phyloP scores from a whole-genome alignment of 805 yeast genomes.

The Metschnikowia kunwiensis region DNA sequence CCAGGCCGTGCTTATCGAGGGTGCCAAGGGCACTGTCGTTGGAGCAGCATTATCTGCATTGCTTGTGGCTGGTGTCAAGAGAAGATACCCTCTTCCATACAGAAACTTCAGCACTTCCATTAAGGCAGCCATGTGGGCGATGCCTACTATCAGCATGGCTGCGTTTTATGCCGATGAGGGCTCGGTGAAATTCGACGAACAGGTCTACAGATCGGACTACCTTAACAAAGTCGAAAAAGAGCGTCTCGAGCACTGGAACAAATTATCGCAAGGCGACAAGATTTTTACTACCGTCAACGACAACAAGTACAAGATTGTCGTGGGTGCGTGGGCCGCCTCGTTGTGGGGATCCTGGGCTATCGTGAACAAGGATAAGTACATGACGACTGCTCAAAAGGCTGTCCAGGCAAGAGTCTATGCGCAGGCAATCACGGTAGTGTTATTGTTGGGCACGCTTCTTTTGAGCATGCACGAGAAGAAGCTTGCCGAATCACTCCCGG shows the following conservation, averaged over 20 bases:
- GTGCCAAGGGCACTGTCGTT: slow-evolving; percentile 52
- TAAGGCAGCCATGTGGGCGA: slow-evolving; percentile 61
- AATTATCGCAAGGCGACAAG: slow-evolving; percentile 49
- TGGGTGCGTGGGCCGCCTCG: slow-evolving; percentile 77
- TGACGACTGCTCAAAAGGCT: slow-evolving; percentile 75
- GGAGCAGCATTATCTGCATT: slow-evolving; percentile 60
- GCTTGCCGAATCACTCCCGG: slow-evolving; percentile 36
- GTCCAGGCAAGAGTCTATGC: slow-evolving; percentile 92
- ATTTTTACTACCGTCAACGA: slow-evolving; percentile 45
- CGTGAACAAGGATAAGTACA: slow-evolving; percentile 69
- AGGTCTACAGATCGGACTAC: slow-evolving; percentile 51
- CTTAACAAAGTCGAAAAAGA: slow-evolving; percentile 40
- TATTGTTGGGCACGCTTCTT: slow-evolving; percentile 67
- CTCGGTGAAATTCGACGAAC: slow-evolving; percentile 62
- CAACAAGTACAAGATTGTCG: slow-evolving; percentile 64
- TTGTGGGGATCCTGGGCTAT: slow-evolving; percentile 74
- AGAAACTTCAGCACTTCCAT: slow-evolving; percentile 34
- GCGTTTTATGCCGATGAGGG: slow-evolving; percentile 71
- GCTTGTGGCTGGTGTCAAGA: slow-evolving; percentile 41
- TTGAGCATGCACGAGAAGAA: slow-evolving; percentile 63
- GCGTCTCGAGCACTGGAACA: slow-evolving; percentile 51
- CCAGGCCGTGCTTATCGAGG: slow-evolving; percentile 57
- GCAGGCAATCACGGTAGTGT: slow-evolving; percentile 71
- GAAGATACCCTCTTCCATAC: slow-evolving; percentile 45
- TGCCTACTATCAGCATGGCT: slow-evolving; percentile 62